A percentile compares a stretch with the other conserved stretches of the same genome.
Evolutionary conservation across 345 rosid genomes (phyloP).

Genomic region (Psidium friedrichsthalianum): DNA sequence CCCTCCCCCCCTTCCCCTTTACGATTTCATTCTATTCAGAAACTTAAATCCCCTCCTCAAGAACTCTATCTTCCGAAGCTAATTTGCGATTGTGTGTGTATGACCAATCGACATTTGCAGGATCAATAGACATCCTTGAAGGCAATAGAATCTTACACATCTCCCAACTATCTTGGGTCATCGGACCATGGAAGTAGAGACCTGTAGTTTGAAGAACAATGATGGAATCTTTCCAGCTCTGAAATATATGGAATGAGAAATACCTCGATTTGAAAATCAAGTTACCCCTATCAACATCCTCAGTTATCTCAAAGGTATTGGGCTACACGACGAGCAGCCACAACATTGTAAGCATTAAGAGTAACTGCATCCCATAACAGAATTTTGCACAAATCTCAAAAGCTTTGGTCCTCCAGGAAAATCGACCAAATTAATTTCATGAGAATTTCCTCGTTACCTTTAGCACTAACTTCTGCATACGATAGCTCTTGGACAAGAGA

Average conservation of each 20-base stretch:
- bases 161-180: constrained; percentile 70
- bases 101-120: constrained; percentile 70
- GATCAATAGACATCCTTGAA: constrained; percentile 70
- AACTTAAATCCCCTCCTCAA: constrained; percentile 30
- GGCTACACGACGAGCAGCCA: constrained; percentile 79
- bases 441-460: constrained; percentile 39
- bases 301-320: constrained; percentile 93
- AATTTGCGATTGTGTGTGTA: constrained; percentile 75
- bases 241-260: constrained; percentile 73
- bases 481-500: constrained; percentile 71
- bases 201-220: constrained; percentile 76
- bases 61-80: constrained; percentile 34
- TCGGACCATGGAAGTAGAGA: constrained; percentile 87
- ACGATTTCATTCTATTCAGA: constrained; percentile 16
- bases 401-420: constrained; percentile 85
- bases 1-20: too few species aligned
- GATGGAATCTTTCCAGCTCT: constrained; percentile 94
- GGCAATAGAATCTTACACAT: constrained; percentile 78
- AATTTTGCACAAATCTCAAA: constrained; percentile 94
- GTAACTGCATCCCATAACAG: constrained; percentile 88
- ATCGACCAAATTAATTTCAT: constrained; percentile 47
- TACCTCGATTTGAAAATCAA: constrained; percentile 69
- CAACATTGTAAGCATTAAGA: constrained; percentile 78
- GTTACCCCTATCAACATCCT: constrained; percentile 70
- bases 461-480: constrained; percentile 50